Conservation (phyloP, 2,329 filamentous ascomycete species). For the Cytospora schulzeri region DNA sequence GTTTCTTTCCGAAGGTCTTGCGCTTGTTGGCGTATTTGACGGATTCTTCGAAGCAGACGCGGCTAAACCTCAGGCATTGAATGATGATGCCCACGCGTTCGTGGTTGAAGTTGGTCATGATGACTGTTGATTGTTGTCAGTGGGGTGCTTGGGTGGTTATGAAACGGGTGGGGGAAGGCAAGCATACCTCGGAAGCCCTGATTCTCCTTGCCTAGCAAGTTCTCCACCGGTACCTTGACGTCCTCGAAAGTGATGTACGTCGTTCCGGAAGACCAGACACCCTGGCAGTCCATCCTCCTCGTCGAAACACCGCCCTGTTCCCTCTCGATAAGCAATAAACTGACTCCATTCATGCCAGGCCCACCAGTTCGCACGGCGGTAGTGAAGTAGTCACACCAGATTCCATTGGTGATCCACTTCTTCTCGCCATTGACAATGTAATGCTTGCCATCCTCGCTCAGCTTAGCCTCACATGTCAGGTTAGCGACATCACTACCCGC, state of each 20-base stretch:
- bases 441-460: slow-evolving; percentile 94
- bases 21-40: slow-evolving; percentile 98
- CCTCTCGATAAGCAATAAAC: slow-evolving; percentile 89
- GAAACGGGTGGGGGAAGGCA: neutral
- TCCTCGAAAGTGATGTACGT: slow-evolving; percentile 99
- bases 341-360: slow-evolving; percentile 89
- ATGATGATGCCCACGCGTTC: slow-evolving; percentile 99
- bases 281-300: slow-evolving; percentile 96
- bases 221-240: slow-evolving; percentile 99
- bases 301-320: slow-evolving; percentile 83
- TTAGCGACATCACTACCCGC: slow-evolving; percentile 95
- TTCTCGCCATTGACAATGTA: slow-evolving; percentile 99
- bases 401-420: slow-evolving; percentile 99
- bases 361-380: slow-evolving; percentile 90
- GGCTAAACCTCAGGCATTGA: slow-evolving; percentile 91
- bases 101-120: slow-evolving; percentile 99
- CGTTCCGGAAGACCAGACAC: slow-evolving; percentile 92
- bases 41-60: slow-evolving; percentile 95
- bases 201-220: slow-evolving; percentile 96
- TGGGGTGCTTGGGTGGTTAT: neutral
- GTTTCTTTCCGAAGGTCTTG: slow-evolving; percentile 91
- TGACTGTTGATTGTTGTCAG: slow-evolving; percentile 55
- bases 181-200: slow-evolving; percentile 81
- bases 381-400: slow-evolving; percentile 97
- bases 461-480: slow-evolving; percentile 91